Evolutionary conservation across 805 yeast genomes (phyloP).

Genomic region (Yarrowia deformans): DNA sequence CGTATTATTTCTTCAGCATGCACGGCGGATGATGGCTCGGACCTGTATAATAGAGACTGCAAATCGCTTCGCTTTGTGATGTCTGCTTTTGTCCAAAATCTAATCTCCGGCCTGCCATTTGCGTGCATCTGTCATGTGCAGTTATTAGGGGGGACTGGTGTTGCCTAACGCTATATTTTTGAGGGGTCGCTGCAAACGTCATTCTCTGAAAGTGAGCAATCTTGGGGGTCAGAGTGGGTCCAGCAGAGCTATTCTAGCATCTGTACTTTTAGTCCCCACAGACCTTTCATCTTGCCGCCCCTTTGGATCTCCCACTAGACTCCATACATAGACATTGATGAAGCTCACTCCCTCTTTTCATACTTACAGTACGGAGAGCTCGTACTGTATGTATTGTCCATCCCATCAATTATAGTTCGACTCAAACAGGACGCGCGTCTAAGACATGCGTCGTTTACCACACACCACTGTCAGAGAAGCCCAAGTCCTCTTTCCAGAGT

Average conservation of each 20-base stretch:
- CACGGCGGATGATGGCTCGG: not conserved
- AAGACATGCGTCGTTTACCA: conserved; percentile 36
- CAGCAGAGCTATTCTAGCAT: too few species aligned
- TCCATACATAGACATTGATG: not conserved
- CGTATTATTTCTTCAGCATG: conserved; percentile 2
- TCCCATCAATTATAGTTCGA: conserved; percentile 1
- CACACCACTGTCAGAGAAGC: conserved; percentile 14
- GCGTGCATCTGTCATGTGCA: conserved; percentile 15
- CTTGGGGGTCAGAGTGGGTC: not conserved
- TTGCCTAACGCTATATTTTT: conserved; percentile 10
- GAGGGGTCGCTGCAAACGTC: conserved; percentile 20
- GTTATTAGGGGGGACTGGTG: conserved; percentile 17
- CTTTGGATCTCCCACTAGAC: not conserved
- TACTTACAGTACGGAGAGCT: not conserved
- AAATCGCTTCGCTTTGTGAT: conserved; percentile 14
- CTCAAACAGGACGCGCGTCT: conserved; percentile 38
- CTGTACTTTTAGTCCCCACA: too few species aligned
- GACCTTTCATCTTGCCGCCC: not conserved
- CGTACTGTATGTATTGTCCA: too few species aligned
- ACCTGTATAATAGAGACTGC: too few species aligned
- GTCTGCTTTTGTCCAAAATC: conserved; percentile 24
- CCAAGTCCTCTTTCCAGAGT: conserved; percentile 17
- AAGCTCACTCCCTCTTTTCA: not conserved
- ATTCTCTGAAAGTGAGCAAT: not conserved
- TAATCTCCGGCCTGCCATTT: conserved; percentile 36